Base-by-base conservation (phyloP, 805 yeast species). In the Wickerhamiella bombiphila region DNA sequence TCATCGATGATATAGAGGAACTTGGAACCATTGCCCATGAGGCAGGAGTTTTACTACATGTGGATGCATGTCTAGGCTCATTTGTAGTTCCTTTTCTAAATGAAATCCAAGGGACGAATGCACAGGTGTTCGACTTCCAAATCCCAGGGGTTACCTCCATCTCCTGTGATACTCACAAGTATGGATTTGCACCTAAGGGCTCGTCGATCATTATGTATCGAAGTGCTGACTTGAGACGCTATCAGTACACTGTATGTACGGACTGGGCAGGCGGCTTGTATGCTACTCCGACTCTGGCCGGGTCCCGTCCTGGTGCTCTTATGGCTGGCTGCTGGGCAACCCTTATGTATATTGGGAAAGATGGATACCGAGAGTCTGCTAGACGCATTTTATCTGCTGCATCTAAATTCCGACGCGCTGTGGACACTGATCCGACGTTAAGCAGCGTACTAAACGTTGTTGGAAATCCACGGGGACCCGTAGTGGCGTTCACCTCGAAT, bases 291-390 rank as follows among this genome's bases (percentile, higher is more conserved):
- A 91, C 97, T 0, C 62, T 91, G 35, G 96, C 97, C 0, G 98
- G 98, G 1, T 81, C 94, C 8, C 70, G 97, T 46, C 97, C 97
- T 0, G 98, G 98, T 34, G 96, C 97, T 0, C 64, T 88, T 25
- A 80, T 85, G 68, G 97, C 80, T n/a, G 97, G 96, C 0, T 86
- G 97, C 57, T 91, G 97, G 96, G 93, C 95, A 0, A 85, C 96
- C 0, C 61, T 88, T 68, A 60, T 88, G 32, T 67, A 69, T 44
- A 66, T 86, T 39, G 98, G 98, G 29, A 74, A 72, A 39, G 70
- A 72, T n/a, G 97, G 97, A 1, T 88, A 88, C 56, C 65, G 57
- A 4, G 55, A 74, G 43, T 68, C 76, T 2, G 76, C 94, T 45
- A 58, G 56, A 39, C 74, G 71, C 9, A 86, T 88, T 35, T 73